Evolutionary conservation across 2,329 filamentous ascomycete species (phyloP), one percentile per base, ranked within the genome.

Genomic region (Oidium heveae): DNA sequence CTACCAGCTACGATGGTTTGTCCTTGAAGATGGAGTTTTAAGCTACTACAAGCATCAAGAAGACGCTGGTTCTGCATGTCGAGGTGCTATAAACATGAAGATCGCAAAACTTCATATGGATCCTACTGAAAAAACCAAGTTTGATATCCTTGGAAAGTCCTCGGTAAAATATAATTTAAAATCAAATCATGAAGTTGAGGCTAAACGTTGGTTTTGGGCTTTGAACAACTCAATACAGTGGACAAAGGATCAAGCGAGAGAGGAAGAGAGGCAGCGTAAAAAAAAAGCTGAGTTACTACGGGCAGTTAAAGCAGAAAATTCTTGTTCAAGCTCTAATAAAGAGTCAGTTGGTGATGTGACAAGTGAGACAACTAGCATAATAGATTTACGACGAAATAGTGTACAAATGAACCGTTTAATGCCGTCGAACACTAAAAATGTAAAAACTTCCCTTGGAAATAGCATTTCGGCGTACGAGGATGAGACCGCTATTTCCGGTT

Each of bases 1-100:
- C 9, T 98, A 95, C 70, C 94, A 98, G 69, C 68, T 98, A 59
- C 76, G 91, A 57, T 98, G 89, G 88, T 98, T 98, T 65, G 91
- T 96, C 15, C 76, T 98, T 9, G 91, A 98, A 66, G 91, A 98
- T 65, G 91, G 91, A 13, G 89, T 98, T 13, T 69, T 98, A 60
- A 96, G 91, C 68, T 98, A 98, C 70, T 98, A 96, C 72, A 98
- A 98, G 69, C 86, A 96, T 66, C 91, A 98, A 69, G 91, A 98
- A 65, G 91, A 98, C 66, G 86, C 87, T 34, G 91, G 88, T 24
- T 94, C 87, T 54, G 91, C 91, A 55, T 98, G 91, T 66, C 86
- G 91, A 58, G 91, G 91, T 56, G 91, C 91, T 54, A 98, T 98
- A 69, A 96, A 96, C 66, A 98, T 98, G 88, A 84, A 83, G 57